Evolutionary conservation across 148 eudicot genomes (phyloP), one percentile per base, ranked within the genome.

Genomic region (Mesembryanthemum crystallinum): DNA sequence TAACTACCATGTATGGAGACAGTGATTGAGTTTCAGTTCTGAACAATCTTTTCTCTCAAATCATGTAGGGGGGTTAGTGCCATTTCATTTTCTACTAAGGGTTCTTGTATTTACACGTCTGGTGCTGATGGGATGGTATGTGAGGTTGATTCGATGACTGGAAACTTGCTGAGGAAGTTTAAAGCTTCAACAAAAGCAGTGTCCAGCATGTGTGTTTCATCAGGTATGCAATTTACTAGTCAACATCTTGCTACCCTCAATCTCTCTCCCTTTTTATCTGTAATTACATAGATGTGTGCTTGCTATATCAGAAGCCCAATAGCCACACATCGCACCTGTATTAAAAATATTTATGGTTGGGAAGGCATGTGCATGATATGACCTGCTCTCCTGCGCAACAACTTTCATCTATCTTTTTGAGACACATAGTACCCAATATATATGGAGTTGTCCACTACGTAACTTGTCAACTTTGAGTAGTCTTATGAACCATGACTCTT

Each of bases 91-190:
- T 89, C 92, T 67, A 24, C 70, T 25, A 80, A 80, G 60, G 85
- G 81, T 76, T 85, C 88, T 59, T 87, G 77, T 78, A 81, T 95
- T 64, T 95, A 85, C 66, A 87, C 97, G 39, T 88, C 97, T 77
- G 99, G 99, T 67, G 91, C 87, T 49, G 97, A 92, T 90, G 99
- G 99, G 14, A 88, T 89, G 83, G 86, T 90, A 63, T 92, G 91
- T 81, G 88, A 92, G 83, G 82, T 95, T 79, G 97, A 95, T 49
- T 82, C 91, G 24, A 62, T 79, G 81, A 73, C 92, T 10, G 99
- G 99, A 23, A 92, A 88, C 79, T 82, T 92, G 86, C 62, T 90
- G 78, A 83, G 80, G 74, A 92, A 88, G 82, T 91, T 95, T 67
- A 90, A 74, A 82, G 96, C 97, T 86, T 88, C 97, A 64, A 81